Evolutionary conservation across 768 basidiomycete species (phyloP).

Genomic region (Trametes elegans): DNA sequence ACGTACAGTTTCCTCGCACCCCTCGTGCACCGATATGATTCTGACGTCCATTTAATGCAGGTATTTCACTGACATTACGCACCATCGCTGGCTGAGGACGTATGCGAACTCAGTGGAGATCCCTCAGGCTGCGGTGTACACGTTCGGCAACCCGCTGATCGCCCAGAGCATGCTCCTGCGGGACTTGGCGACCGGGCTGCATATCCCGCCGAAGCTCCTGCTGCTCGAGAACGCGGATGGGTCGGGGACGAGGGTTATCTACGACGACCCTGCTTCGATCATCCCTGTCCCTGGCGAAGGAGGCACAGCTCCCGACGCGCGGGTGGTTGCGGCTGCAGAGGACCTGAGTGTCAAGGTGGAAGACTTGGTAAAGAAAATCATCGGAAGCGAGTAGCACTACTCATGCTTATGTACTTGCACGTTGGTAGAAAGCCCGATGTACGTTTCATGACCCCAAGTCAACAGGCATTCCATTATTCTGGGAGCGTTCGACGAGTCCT

Average conservation of each 20-base stretch:
- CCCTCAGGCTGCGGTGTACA: conserved; percentile 38
- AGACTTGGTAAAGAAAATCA: conserved; percentile 31
- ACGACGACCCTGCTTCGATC: conserved; percentile 48
- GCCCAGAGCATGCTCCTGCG: conserved; percentile 43
- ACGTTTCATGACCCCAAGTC: too few species aligned
- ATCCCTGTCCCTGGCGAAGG: conserved; percentile 31
- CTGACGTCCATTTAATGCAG: not conserved
- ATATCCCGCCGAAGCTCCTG: conserved; percentile 47
- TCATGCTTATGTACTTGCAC: too few species aligned
- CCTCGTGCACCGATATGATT: not conserved
- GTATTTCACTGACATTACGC: conserved; percentile 9
- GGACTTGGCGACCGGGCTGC: conserved; percentile 39
- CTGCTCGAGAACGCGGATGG: conserved; percentile 39
- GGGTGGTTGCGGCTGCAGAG: conserved; percentile 34
- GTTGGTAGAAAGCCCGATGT: too few species aligned
- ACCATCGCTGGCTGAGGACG: conserved; percentile 15
- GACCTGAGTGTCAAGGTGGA: conserved; percentile 46
- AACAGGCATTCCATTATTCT: too few species aligned
- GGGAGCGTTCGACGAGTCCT: too few species aligned
- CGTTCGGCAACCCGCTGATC: conserved; percentile 50
- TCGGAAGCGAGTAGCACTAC: too few species aligned
- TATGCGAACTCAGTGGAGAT: conserved; percentile 1
- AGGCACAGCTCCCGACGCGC: conserved; percentile 30
- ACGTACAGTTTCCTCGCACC: conserved; percentile 34
- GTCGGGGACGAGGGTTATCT: conserved; percentile 41